phyloP scores from a whole-genome alignment of 805 yeast species.

The Kodamaea sagamina region DNA sequence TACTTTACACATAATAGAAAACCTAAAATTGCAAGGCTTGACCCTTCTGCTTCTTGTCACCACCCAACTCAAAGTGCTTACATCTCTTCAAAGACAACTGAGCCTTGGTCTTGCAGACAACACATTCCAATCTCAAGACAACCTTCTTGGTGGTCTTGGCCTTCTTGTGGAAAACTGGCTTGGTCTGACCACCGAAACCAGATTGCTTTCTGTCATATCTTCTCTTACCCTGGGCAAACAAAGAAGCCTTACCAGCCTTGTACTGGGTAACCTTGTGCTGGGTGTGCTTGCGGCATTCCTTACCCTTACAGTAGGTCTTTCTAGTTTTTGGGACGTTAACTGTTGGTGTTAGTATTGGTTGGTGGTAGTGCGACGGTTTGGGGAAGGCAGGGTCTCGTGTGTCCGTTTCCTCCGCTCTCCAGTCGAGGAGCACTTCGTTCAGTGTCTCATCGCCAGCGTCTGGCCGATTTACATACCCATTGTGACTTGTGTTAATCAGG shows the following conservation, averaged over 20 bases:
- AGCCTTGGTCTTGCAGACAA: conserved; percentile 96
- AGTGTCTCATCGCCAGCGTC: neutral
- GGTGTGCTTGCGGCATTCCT: conserved; percentile 98
- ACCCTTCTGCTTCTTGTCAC: conserved; percentile 99
- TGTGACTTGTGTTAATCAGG: conserved; percentile 18
- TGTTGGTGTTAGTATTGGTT: conserved; percentile 43
- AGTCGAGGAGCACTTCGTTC: neutral
- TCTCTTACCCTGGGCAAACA: conserved; percentile 99
- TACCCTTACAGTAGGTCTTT: conserved; percentile 99
- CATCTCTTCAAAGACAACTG: conserved; percentile 98
- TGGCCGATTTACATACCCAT: conserved; percentile 24
- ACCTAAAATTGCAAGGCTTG: conserved; percentile 98
- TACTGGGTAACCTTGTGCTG: conserved; percentile 99
- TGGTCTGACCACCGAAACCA: conserved; percentile 99
- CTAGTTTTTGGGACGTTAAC: conserved; percentile 99
- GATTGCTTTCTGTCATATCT: conserved; percentile 99
- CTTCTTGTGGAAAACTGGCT: conserved; percentile 99
- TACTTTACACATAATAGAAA: conserved; percentile 7
- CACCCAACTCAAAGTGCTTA: conserved; percentile 99
- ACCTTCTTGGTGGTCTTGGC: conserved; percentile 99
- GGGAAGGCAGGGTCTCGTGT: no score
- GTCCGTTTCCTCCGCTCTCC: neutral
- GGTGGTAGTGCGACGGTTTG: no score
- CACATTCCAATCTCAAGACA: conserved; percentile 99
- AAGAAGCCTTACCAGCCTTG: conserved; percentile 99